Evolutionary conservation across 2,329 filamentous ascomycete species (phyloP).

Genomic region (Calonectria pteridis): DNA sequence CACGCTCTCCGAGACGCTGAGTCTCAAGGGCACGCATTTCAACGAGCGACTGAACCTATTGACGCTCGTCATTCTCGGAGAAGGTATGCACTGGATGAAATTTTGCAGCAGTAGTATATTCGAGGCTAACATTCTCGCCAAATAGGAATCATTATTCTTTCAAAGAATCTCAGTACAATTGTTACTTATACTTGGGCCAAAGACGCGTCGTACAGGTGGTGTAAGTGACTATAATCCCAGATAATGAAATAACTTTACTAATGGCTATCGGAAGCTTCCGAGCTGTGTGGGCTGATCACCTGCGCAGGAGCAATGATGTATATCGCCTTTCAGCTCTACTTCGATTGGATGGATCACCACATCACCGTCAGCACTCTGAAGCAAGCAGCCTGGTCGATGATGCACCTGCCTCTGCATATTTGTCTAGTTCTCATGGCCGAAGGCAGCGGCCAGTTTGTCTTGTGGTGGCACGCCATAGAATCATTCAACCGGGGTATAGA

Average conservation of each 20-base stretch:
- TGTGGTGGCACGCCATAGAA: constrained; percentile 22
- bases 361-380: neutral
- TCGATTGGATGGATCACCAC: constrained; percentile 29
- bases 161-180: constrained; percentile 17
- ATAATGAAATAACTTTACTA: neutral
- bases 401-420: constrained; percentile 19
- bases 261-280: neutral
- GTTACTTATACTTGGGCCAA: constrained; percentile 14
- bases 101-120: neutral
- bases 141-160: constrained; percentile 20
- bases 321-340: constrained; percentile 23
- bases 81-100: neutral
- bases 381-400: constrained; percentile 13
- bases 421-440: constrained; percentile 16
- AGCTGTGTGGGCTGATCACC: constrained; percentile 15
- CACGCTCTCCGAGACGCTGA: constrained; percentile 8
- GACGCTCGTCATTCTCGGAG: constrained; percentile 24
- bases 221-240: neutral
- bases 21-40: constrained; percentile 24
- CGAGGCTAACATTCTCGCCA: neutral
- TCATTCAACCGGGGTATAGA: neutral
- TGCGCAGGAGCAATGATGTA: constrained; percentile 16
- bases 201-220: constrained; percentile 1
- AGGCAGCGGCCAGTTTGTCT: constrained; percentile 20
- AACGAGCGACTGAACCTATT: constrained; percentile 22